Evolutionary conservation across 106 monocot species (phyloP).

Genomic region (Iris macrosiphon): DNA sequence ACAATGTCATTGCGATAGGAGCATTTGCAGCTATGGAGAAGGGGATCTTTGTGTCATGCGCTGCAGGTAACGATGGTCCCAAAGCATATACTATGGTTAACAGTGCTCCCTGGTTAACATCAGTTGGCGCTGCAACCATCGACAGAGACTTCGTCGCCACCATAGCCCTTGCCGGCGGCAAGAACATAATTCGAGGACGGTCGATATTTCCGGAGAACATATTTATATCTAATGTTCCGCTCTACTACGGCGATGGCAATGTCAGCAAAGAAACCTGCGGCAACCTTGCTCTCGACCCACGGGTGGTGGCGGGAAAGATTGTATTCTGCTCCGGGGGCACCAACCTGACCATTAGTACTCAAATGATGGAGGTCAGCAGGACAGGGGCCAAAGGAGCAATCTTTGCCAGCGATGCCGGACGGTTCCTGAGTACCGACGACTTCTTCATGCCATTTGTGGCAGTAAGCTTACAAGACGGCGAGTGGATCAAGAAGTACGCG

Average conservation of each 20-base stretch:
- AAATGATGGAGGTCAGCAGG: slow-evolving; percentile 5
- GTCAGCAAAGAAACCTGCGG: slow-evolving; percentile 10
- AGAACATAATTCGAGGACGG: background rate
- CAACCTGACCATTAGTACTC: background rate
- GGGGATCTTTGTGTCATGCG: slow-evolving; percentile 25
- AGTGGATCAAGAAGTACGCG: slow-evolving; percentile 12
- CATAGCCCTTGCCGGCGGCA: slow-evolving; percentile 13
- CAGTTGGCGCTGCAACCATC: slow-evolving; percentile 27
- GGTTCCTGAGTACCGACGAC: background rate
- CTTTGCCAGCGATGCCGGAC: background rate
- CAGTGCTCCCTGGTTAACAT: slow-evolving; percentile 32
- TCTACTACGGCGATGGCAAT: slow-evolving; percentile 15
- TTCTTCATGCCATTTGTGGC: slow-evolving; percentile 12
- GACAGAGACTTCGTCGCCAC: slow-evolving; percentile 31
- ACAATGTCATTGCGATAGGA: slow-evolving; percentile 23
- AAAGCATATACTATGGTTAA: slow-evolving; percentile 16
- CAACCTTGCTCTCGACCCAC: slow-evolving; percentile 1
- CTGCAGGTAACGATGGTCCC: slow-evolving; percentile 26
- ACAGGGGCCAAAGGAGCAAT: slow-evolving; percentile 17
- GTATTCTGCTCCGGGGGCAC: slow-evolving; percentile 13
- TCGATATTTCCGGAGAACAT: slow-evolving; percentile 17
- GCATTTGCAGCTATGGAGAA: slow-evolving; percentile 45
- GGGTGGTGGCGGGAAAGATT: slow-evolving; percentile 20
- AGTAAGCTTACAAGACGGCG: background rate
- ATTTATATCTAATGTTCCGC: background rate